A percentile compares a stretch with the other conserved stretches of the same genome.
Evolutionary conservation across 495 filamentous ascomycete species (phyloP).

Genomic region (Astrothelium subdiscretum): DNA sequence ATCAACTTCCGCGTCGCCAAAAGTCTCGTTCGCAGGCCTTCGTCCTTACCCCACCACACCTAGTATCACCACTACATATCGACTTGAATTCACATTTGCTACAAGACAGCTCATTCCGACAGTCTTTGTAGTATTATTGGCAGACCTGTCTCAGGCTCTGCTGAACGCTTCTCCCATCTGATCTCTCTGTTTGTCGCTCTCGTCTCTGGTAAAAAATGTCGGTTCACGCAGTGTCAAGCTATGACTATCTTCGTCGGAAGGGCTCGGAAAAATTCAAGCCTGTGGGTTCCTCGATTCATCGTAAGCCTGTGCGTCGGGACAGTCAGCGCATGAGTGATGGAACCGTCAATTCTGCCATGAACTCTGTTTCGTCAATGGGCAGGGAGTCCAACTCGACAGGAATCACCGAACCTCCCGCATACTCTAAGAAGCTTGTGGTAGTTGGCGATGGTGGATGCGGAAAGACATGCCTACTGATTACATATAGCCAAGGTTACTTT

Average conservation of each 20-base stretch:
- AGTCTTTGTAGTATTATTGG: not conserved
- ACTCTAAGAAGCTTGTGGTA: conserved; percentile 97
- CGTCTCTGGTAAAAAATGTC: conserved; percentile 11
- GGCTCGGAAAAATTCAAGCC: conserved; percentile 21
- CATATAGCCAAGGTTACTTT: conserved; percentile 95
- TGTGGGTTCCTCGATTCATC: conserved; percentile 14
- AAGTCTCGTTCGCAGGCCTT: not conserved
- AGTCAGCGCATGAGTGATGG: conserved; percentile 62
- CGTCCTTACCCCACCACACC: conserved; percentile 1
- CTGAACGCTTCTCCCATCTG: not conserved
- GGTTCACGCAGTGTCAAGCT: conserved; percentile 23
- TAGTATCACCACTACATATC: not conserved
- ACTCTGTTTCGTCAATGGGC: conserved; percentile 16
- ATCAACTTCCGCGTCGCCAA: not conserved
- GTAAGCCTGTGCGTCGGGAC: conserved; percentile 42
- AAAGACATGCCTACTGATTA: conserved; percentile 96
- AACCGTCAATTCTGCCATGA: conserved; percentile 64
- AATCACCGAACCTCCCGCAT: conserved; percentile 78
- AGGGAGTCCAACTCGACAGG: conserved; percentile 63
- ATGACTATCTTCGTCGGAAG: conserved; percentile 33
- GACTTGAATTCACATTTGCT: not conserved
- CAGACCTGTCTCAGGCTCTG: not conserved
- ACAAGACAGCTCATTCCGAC: not conserved
- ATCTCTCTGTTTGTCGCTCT: not conserved
- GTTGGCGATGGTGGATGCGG: conserved; percentile 97